These are phyloP conservation scores for Volvariella volvacea DNA, from an alignment of 1,284 basidiomycete genomes.

Conservation along the genomic window DNA sequence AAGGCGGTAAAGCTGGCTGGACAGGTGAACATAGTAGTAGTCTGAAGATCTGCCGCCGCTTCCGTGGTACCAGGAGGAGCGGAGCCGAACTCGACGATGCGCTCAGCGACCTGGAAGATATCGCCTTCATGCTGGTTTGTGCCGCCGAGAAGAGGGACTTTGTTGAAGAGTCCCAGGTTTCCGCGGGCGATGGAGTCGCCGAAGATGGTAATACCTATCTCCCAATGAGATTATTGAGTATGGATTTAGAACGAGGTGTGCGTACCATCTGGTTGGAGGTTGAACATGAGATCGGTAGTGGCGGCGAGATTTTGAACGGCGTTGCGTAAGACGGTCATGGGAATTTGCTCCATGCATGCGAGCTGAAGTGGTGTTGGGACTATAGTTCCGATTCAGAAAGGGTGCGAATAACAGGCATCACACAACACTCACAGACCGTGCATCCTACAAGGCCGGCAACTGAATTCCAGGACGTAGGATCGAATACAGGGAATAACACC, in stretches of 20 bases:
- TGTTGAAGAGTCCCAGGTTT: slow-evolving; percentile 19
- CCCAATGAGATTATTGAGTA: slow-evolving; percentile 1
- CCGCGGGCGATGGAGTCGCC: slow-evolving; percentile 14
- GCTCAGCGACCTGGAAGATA: slow-evolving; percentile 12
- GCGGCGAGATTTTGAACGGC: slow-evolving; percentile 5
- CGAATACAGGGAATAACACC: neutral
- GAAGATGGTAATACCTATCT: slow-evolving; percentile 21
- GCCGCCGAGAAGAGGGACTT: slow-evolving; percentile 21
- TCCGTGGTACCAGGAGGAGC: neutral
- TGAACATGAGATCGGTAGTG: neutral
- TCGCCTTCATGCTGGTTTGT: slow-evolving; percentile 17
- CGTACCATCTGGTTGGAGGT: slow-evolving; percentile 1
- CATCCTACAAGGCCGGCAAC: neutral
- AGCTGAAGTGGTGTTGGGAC: slow-evolving; percentile 19
- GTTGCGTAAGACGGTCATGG: slow-evolving; percentile 19
- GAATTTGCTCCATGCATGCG: slow-evolving; percentile 22
- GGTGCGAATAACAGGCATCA: too few species aligned
- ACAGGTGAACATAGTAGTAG: slow-evolving; percentile 17
- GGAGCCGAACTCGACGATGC: neutral
- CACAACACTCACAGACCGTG: too few species aligned
- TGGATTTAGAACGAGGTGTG: neutral
- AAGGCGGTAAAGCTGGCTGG: slow-evolving; percentile 15
- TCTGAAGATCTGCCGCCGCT: neutral
- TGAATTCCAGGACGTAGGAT: neutral
- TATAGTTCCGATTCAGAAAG: slow-evolving; percentile 3